phyloP scores from a whole-genome alignment of 139 green algal genomes.

The Prasinococcaceae sp. region DNA sequence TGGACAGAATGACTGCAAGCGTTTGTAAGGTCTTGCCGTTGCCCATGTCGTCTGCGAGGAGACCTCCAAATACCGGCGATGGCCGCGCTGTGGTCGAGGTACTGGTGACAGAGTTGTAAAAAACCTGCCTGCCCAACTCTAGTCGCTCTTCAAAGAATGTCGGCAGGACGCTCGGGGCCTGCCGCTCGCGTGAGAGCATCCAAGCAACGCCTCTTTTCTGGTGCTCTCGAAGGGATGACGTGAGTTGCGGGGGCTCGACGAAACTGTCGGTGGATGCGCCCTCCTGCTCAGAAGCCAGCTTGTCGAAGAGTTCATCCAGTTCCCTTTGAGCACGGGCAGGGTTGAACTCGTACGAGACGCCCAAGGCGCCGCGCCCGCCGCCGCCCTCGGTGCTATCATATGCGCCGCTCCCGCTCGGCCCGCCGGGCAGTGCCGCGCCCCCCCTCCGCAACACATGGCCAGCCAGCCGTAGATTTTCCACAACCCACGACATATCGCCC shows the following conservation, averaged over 20 bases:
- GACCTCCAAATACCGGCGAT: background rate
- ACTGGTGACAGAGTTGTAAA: background rate
- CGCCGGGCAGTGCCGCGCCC: no score
- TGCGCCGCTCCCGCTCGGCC: no score
- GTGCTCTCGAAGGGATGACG: background rate
- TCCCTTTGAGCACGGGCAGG: background rate
- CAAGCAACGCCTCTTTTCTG: constrained; percentile 3
- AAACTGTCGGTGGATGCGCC: background rate
- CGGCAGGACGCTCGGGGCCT: background rate
- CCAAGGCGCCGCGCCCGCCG: background rate
- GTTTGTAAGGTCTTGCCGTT: constrained; percentile 10
- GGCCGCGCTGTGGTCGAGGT: background rate
- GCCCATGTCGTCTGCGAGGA: constrained; percentile 12
- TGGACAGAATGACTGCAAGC: background rate
- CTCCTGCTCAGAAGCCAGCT: background rate
- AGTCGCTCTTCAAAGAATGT: constrained; percentile 1
- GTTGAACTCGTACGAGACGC: background rate
- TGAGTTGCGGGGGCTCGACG: background rate
- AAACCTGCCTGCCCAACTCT: background rate
- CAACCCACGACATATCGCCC: background rate
- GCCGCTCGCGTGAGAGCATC: constrained; percentile 6
- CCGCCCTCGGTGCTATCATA: no score
- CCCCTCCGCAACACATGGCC: background rate
- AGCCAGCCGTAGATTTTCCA: background rate
- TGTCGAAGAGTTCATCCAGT: constrained; percentile 1